Evolutionary conservation across 2,329 filamentous ascomycete species (phyloP), one percentile per base, ranked within the genome.

Genomic region (Phyllosticta capitalensis): DNA sequence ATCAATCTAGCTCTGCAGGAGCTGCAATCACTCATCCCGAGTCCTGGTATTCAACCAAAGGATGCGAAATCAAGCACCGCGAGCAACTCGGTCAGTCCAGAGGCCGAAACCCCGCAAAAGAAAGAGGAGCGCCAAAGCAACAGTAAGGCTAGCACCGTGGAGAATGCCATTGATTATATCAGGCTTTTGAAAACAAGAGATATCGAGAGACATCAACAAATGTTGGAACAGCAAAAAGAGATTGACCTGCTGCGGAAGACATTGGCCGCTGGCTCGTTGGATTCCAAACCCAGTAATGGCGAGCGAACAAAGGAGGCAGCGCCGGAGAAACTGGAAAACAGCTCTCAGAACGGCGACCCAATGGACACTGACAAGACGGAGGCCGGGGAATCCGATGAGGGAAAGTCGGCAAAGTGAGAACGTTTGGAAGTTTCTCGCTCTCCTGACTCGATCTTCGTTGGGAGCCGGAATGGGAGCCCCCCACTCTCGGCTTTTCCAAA

Each of bases 91-190:
- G 67, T 66, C 9, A 62, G 57, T 66, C 67, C 20, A 69, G 69
- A 60, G 63, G 61, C 53, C 19, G 60, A 60, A 24, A 52, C 22
- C 6, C 12, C 38, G 22, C 26, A 51, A 52, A 76, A 74, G 61
- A 67, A 68, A 61, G 66, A 68, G 9, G 77, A 75, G 10, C 30
- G 49, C 21, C 81, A 84, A 56, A 84, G 88, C 30, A 91, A 87
- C 67, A 96, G 91, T 75, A 99, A 97, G 72, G 94, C 94, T 1
- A 95, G 89, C 65, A 96, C 95, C 0, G 94, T 99, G n/a, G 94
- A 99, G 74, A 86, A 89, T 75, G 94, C 94, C 1, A 97, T 97
- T 67, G 87, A 92, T 60, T 96, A 97, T 70, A 96, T 99, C 75
- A 92, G 90, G 73, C 82, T 86, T 62, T 75, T 99, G 62, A 86